Conservation (phyloP, 225 moss, liverwort and hornwort genomes). For the Marchantia polymorpha region DNA sequence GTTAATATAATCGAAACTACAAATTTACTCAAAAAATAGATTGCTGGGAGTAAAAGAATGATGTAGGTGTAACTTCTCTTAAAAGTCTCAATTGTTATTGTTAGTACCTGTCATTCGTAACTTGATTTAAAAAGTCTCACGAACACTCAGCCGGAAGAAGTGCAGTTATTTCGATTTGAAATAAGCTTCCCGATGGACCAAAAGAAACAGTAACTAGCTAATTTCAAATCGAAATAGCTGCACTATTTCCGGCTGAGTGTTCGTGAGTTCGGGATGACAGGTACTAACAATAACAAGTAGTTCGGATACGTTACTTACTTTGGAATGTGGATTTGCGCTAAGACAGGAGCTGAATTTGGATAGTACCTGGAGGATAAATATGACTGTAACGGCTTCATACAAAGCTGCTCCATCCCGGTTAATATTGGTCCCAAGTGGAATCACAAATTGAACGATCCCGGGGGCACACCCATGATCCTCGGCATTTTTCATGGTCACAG, state of each 20-base stretch:
- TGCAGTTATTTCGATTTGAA: too few species aligned
- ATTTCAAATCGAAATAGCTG: too few species aligned
- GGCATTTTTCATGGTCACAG: slow-evolving; percentile 79
- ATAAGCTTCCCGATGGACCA: too few species aligned
- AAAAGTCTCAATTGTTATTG: too few species aligned
- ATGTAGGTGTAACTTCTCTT: too few species aligned
- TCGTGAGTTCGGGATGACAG: too few species aligned
- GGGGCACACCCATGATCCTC: slow-evolving; percentile 66
- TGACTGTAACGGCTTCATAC: slow-evolving; percentile 91
- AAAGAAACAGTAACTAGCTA: neutral
- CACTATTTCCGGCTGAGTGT: too few species aligned
- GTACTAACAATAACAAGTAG: neutral
- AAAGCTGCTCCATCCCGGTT: slow-evolving; percentile 93
- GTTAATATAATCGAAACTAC: neutral
- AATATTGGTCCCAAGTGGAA: slow-evolving; percentile 92
- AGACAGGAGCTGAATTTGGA: neutral
- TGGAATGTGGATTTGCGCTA: neutral
- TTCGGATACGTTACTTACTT: neutral
- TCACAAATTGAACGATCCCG: slow-evolving; percentile 84
- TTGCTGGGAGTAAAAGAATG: too few species aligned
- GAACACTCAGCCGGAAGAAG: too few species aligned
- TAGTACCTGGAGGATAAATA: slow-evolving; percentile 84
- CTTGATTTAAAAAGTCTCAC: too few species aligned
- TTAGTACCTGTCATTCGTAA: too few species aligned
- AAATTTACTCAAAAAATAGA: too few species aligned